phyloP scores from a whole-genome alignment of 1,139 yeast species.

The Hansenula lynferdii region DNA sequence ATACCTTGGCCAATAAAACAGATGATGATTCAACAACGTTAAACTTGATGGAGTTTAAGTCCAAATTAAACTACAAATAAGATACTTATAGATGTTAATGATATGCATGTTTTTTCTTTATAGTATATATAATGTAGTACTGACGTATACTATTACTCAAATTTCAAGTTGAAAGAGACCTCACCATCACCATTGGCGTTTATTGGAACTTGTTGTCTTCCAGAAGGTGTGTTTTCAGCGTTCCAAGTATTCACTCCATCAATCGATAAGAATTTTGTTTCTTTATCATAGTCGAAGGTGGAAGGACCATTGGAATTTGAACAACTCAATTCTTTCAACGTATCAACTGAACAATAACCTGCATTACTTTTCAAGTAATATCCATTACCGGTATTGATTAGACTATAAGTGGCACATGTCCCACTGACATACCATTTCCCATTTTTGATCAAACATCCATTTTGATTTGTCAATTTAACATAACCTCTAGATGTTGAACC shows the following conservation, averaged over 20 bases:
- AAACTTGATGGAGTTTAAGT: constrained; percentile 1
- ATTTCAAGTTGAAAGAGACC: constrained; percentile 38
- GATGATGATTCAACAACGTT: constrained; percentile 3
- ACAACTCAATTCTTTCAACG: constrained; percentile 30
- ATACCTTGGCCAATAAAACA: too few relatives aligned
- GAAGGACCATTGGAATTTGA: constrained; percentile 35
- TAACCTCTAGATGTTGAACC: too few relatives aligned
- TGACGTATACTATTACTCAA: too few relatives aligned
- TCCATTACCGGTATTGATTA: constrained; percentile 57
- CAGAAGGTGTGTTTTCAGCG: constrained; percentile 44
- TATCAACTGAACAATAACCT: constrained; percentile 49
- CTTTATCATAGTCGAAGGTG: constrained; percentile 50
- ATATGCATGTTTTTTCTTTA: too few relatives aligned
- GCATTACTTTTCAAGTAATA: constrained; percentile 23
- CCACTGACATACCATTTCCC: constrained; percentile 85
- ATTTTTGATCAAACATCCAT: constrained; percentile 78
- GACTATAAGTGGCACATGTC: constrained; percentile 74
- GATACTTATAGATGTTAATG: too few relatives aligned
- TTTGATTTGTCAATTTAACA: constrained; percentile 48
- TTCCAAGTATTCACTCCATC: constrained; percentile 69
- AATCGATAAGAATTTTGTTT: constrained; percentile 45
- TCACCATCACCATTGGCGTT: constrained; percentile 47
- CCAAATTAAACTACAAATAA: not conserved
- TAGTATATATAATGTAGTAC: too few relatives aligned
- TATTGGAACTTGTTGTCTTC: constrained; percentile 49